phyloP scores from a whole-genome alignment of 2,329 filamentous ascomycete species.

The Hypoxylon sp. region DNA sequence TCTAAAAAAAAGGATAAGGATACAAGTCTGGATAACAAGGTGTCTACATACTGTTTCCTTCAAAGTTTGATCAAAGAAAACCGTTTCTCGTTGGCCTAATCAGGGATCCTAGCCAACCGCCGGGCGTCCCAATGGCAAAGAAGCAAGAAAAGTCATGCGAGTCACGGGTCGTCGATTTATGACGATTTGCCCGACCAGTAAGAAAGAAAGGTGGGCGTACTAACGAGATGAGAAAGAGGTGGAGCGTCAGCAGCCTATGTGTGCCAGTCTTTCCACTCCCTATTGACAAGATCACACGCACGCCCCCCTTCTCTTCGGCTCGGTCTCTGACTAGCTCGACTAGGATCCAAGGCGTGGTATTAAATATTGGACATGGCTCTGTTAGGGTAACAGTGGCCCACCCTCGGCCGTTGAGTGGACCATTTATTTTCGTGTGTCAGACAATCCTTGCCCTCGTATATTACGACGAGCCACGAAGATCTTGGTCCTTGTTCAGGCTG shows the following conservation, averaged over 20 bases:
- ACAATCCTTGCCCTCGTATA: constrained; percentile 66
- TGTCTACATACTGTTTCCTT: constrained; percentile 17
- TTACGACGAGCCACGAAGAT: constrained; percentile 64
- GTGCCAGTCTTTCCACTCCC: constrained; percentile 38
- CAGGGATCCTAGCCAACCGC: constrained; percentile 47
- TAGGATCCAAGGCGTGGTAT: constrained; percentile 49
- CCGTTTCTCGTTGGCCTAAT: constrained; percentile 42
- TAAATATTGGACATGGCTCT: constrained; percentile 52
- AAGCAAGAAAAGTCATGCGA: constrained; percentile 53
- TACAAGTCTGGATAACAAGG: constrained; percentile 18
- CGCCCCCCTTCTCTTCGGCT: constrained; percentile 48
- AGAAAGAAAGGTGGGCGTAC: constrained; percentile 42
- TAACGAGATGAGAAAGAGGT: constrained; percentile 51
- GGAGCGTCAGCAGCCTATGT: constrained; percentile 52
- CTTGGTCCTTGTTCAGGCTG: constrained; percentile 52
- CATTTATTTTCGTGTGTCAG: constrained; percentile 67
- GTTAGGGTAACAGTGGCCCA: constrained; percentile 50
- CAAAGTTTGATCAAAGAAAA: constrained; percentile 41
- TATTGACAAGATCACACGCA: constrained; percentile 52
- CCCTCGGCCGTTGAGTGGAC: constrained; percentile 52
- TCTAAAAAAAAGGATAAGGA: constrained; percentile 31
- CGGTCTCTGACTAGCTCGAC: constrained; percentile 44
- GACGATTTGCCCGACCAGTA: constrained; percentile 54
- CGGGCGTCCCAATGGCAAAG: constrained; percentile 46
- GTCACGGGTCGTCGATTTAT: constrained; percentile 55